Percentiles rank a stretch among this genome's conserved stretches.
Conservation (phyloP, 2,329 filamentous ascomycete species). For the Aspergillus unguis region DNA sequence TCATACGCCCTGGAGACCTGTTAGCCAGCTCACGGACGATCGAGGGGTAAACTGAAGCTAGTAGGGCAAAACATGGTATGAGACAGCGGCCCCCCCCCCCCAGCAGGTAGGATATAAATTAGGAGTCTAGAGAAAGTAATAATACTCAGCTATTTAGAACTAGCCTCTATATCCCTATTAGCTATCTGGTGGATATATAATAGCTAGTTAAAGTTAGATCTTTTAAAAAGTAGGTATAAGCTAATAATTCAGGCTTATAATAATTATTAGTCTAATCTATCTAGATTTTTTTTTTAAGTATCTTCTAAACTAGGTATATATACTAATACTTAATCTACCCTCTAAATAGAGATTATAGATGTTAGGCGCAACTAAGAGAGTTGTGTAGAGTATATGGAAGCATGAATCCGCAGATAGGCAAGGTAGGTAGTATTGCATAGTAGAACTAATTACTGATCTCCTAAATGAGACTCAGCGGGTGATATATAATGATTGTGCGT, state of each 20-base stretch:
- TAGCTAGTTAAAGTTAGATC: not conserved
- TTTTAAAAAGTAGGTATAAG: not conserved
- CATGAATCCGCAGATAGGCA: not conserved
- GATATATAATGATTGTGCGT: no score
- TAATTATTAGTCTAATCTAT: not conserved
- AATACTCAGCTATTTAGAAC: not conserved
- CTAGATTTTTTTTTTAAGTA: no score
- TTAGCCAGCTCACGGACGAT: not conserved
- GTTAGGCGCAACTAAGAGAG: not conserved
- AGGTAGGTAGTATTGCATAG: not conserved
- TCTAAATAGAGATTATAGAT: not conserved
- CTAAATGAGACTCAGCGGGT: no score
- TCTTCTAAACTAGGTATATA: not conserved
- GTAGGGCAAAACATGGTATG: no score
- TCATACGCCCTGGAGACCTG: constrained; percentile 10
- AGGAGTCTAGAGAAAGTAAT: not conserved
- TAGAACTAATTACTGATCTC: not conserved
- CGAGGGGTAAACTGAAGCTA: not conserved
- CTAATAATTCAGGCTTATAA: not conserved
- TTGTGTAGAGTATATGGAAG: not conserved
- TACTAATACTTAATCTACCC: not conserved
- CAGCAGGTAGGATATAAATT: no score
- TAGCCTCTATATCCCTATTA: no score
- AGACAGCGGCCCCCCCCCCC: no score
- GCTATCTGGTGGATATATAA: no score